Evolutionary conservation across 805 yeast genomes (phyloP).

Genomic region (Candida parachauliodes): DNA sequence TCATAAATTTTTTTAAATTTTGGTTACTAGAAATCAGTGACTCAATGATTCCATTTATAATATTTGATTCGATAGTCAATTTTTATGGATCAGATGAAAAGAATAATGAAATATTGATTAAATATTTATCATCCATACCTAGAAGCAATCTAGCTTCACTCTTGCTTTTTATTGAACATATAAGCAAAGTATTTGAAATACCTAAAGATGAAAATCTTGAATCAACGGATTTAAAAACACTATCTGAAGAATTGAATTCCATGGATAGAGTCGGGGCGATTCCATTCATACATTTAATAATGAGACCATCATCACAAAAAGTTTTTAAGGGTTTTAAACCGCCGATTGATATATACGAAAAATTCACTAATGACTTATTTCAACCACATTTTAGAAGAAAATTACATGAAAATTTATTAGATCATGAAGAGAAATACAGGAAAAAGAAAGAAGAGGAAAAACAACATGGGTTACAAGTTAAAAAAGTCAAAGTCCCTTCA

Average conservation of each 20-base stretch:
- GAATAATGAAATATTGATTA: constrained; percentile 12
- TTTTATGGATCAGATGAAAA: constrained; percentile 12
- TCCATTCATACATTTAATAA: constrained; percentile 38
- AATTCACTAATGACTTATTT: constrained; percentile 27
- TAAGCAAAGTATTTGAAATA: constrained; percentile 23
- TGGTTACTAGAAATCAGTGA: constrained; percentile 42
- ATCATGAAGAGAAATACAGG: constrained; percentile 24
- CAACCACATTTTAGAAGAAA: constrained; percentile 18
- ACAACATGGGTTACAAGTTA: constrained; percentile 1
- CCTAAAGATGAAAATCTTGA: no score
- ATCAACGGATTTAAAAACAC: no score
- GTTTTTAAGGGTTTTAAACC: constrained; percentile 38
- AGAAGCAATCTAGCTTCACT: constrained; percentile 38
- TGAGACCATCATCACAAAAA: constrained; percentile 38
- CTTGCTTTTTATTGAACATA: constrained; percentile 32
- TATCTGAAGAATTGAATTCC: constrained; percentile 22
- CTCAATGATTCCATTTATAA: constrained; percentile 39
- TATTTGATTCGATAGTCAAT: constrained; percentile 29
- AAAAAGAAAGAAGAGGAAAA: constrained; percentile 29
- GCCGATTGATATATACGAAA: constrained; percentile 25
- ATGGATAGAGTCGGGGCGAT: constrained; percentile 35
- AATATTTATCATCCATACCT: constrained; percentile 30
- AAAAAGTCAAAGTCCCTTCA: constrained; percentile 7
- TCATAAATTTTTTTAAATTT: constrained; percentile 32
- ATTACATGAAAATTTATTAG: constrained; percentile 18